Conservation (phyloP, 148 eudicot species). For the Agrostemma githago region DNA sequence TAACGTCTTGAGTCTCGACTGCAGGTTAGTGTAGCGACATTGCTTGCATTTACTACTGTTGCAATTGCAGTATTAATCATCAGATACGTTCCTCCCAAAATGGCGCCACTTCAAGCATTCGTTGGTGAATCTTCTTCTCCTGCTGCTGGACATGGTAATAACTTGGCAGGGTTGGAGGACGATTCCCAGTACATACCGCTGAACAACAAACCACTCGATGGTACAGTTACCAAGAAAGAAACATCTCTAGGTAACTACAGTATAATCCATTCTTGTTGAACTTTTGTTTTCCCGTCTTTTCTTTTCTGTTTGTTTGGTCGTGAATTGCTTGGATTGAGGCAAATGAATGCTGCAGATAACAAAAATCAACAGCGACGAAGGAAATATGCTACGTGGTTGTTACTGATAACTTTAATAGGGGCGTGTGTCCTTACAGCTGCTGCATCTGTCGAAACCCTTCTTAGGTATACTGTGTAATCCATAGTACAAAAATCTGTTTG, state of each 20-base stretch:
- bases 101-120: slow-evolving; percentile 58
- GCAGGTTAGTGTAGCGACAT: slow-evolving; percentile 98
- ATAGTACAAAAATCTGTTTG: background rate
- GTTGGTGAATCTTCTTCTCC: slow-evolving; percentile 38
- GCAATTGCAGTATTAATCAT: slow-evolving; percentile 79
- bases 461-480: slow-evolving; percentile 28
- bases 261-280: background rate
- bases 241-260: slow-evolving; percentile 20
- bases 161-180: slow-evolving; percentile 6
- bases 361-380: slow-evolving; percentile 30
- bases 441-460: slow-evolving; percentile 46
- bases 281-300: background rate
- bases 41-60: slow-evolving; percentile 90
- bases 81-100: slow-evolving; percentile 84
- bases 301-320: background rate
- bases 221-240: slow-evolving; percentile 14
- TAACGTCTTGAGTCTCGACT: slow-evolving; percentile 11
- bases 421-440: slow-evolving; percentile 46
- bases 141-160: background rate
- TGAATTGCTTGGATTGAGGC: slow-evolving; percentile 7
- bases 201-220: slow-evolving; percentile 12
- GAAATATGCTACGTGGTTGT: slow-evolving; percentile 45
- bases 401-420: slow-evolving; percentile 34
- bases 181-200: slow-evolving; percentile 10
- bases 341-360: slow-evolving; percentile 25